Percentiles rank a stretch among this genome's conserved stretches.
Evolutionary conservation across 2,329 filamentous ascomycete genomes (phyloP).

Genomic region (Sclerotinia subarctica): DNA sequence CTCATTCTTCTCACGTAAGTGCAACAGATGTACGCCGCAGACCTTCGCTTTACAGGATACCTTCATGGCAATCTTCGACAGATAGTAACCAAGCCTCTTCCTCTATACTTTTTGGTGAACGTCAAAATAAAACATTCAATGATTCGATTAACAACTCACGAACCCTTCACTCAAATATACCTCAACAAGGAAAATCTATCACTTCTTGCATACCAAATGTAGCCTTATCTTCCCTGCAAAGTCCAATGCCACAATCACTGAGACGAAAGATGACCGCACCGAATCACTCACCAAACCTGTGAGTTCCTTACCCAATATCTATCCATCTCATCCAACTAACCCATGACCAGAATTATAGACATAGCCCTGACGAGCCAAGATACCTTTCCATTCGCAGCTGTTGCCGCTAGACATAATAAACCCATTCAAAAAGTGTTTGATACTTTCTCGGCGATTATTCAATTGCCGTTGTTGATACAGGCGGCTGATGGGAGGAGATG

Average conservation of each 20-base stretch:
- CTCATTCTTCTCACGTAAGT: not conserved
- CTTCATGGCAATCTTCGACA: constrained; percentile 25
- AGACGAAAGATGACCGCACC: constrained; percentile 10
- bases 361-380: constrained; percentile 49
- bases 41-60: constrained; percentile 34
- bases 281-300: constrained; percentile 34
- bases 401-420: constrained; percentile 46
- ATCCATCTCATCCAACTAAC: constrained; percentile 25
- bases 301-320: constrained; percentile 14
- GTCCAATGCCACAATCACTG: not conserved
- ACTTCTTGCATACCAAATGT: not conserved
- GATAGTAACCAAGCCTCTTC: not conserved
- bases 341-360: constrained; percentile 45
- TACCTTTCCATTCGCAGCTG: constrained; percentile 46
- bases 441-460: constrained; percentile 48
- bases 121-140: not conserved
- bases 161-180: not conserved
- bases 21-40: constrained; percentile 30
- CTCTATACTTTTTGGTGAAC: not conserved
- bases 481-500: constrained; percentile 45
- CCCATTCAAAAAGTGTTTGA: constrained; percentile 46
- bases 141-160: no score
- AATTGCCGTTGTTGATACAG: constrained; percentile 47
- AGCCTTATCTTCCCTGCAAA: not conserved
- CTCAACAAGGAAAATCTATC: not conserved